A percentile compares a stretch with the other conserved stretches of the same genome.
Evolutionary conservation across 371 early-diverging fungal species (phyloP).

Genomic region (Apophysomyces trapeziformis): DNA sequence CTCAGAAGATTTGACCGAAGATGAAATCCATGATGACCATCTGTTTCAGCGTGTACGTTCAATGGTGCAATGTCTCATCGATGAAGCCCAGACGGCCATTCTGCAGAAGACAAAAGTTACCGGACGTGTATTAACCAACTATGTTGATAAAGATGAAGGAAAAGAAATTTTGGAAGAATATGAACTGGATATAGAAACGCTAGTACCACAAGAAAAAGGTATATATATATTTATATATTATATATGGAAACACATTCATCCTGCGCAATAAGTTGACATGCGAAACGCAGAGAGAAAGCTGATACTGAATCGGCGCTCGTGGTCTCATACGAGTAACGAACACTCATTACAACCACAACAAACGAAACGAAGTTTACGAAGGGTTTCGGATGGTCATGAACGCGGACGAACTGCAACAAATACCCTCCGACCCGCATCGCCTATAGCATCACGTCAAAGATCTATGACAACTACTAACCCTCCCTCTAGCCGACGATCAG

Average conservation of each 20-base stretch:
- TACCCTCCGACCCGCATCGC: background rate
- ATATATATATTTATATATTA: conserved; percentile 5
- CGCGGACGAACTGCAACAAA: background rate
- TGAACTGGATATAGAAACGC: background rate
- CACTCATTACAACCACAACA: background rate
- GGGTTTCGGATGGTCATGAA: conserved; percentile 3
- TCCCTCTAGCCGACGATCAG: background rate
- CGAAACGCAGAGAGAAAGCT: conserved; percentile 8
- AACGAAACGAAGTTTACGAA: background rate
- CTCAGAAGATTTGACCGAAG: conserved; percentile 26
- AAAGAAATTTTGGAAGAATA: conserved; percentile 1
- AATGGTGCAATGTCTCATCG: conserved; percentile 42
- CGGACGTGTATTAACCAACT: conserved; percentile 27
- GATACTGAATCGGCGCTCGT: conserved; percentile 2
- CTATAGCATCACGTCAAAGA: background rate
- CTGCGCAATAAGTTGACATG: background rate
- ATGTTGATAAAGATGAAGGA: conserved; percentile 9
- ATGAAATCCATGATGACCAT: conserved; percentile 42
- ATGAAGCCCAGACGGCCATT: conserved; percentile 49
- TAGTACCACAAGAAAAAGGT: conserved; percentile 4
- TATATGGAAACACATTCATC: background rate
- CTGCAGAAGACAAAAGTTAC: conserved; percentile 30
- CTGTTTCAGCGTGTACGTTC: conserved; percentile 39
- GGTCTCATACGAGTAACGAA: conserved; percentile 12
- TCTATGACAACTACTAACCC: background rate